phyloP scores from a whole-genome alignment of 495 filamentous ascomycete species.

The Cairneyella variabilis region DNA sequence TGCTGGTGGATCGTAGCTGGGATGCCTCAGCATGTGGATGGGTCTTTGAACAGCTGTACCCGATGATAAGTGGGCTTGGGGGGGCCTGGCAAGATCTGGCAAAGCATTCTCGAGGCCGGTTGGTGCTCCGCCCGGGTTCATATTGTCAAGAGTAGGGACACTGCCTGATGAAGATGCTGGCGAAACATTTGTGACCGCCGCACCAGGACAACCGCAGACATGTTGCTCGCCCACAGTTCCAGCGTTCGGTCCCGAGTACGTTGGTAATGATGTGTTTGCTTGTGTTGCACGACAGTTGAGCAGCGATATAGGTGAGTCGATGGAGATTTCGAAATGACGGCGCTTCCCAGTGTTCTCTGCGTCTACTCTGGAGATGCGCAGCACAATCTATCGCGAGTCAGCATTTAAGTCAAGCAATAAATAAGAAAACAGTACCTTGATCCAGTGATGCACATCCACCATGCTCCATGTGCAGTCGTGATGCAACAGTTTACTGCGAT shows the following conservation, averaged over 20 bases:
- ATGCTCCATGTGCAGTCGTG: slow-evolving; percentile 96
- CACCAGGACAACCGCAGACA: slow-evolving; percentile 77
- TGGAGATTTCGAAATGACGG: slow-evolving; percentile 97
- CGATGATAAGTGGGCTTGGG: slow-evolving; percentile 25
- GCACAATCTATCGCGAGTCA: slow-evolving; percentile 69
- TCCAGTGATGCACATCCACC: slow-evolving; percentile 97
- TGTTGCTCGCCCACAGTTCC: slow-evolving; percentile 29
- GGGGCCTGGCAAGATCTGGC: slow-evolving; percentile 20
- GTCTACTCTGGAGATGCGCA: slow-evolving; percentile 89
- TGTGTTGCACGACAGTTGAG: slow-evolving; percentile 91
- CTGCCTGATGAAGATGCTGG: slow-evolving; percentile 23
- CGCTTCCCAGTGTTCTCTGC: slow-evolving; percentile 78
- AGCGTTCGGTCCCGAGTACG: slow-evolving; percentile 58
- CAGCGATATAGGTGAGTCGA: slow-evolving; percentile 95
- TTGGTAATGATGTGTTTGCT: slow-evolving; percentile 84
- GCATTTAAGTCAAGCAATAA: slow-evolving; percentile 7
- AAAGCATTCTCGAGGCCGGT: slow-evolving; percentile 3
- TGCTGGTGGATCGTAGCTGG: slow-evolving; percentile 85
- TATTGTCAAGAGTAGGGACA: slow-evolving; percentile 19
- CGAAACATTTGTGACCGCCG: slow-evolving; percentile 29
- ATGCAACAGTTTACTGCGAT: slow-evolving; percentile 69
- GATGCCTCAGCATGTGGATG: slow-evolving; percentile 84
- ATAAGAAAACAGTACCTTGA: slow-evolving; percentile 65
- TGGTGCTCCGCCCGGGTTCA: not conserved
- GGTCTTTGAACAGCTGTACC: slow-evolving; percentile 48